Base-by-base conservation (phyloP, 805 yeast species). In the Candida arabinofermentans region DNA sequence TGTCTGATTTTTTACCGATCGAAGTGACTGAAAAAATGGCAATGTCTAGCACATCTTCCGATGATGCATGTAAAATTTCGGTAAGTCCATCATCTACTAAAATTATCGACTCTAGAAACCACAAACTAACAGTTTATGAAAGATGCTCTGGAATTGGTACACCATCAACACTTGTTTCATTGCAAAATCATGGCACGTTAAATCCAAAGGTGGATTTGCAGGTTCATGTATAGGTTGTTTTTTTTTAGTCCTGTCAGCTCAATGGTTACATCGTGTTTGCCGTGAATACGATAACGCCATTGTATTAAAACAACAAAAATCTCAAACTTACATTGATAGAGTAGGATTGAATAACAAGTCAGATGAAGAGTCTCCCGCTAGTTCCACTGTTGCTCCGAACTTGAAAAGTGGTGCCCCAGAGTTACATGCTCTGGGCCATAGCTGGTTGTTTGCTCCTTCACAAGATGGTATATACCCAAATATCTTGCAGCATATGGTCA, bases 191-290 rank as follows among this genome's bases (percentile, higher is more conserved):
- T 82, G 89, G 89, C 85, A 77, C 44, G 76, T 78, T 34, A 67
- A 61, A 13, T 65, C 79, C 2, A 66, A 65, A 41, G 83, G 81
- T 1, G 78, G 70, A 61, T 82, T 82, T 64, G 87, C 85, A 3
- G 87, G 86, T n/a, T 71, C 85, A 1, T 83, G 88, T 61, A 67
- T 83, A 24, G 87, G 87, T n/a, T 76, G 79, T 8, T 75, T 81
- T 55, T 63, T 75, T 23, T 63, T 83, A 54, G 81, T 78, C 3
- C 58, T 80, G 37, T 72, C 74, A 9, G 67, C 79, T 8, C 81
- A 79, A 53, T 72, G 81, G 75, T 59, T 79, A 38, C 75, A 77
- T 49, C 65, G 86, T 27, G 58, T 74, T 27, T 65, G 72, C 29
- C 65, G 81, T 21, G 85, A 79, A 52, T 73, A 70, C 39, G 78